Conservation (phyloP, 495 filamentous ascomycete genomes). For the Friedmanniomyces endolithicus region DNA sequence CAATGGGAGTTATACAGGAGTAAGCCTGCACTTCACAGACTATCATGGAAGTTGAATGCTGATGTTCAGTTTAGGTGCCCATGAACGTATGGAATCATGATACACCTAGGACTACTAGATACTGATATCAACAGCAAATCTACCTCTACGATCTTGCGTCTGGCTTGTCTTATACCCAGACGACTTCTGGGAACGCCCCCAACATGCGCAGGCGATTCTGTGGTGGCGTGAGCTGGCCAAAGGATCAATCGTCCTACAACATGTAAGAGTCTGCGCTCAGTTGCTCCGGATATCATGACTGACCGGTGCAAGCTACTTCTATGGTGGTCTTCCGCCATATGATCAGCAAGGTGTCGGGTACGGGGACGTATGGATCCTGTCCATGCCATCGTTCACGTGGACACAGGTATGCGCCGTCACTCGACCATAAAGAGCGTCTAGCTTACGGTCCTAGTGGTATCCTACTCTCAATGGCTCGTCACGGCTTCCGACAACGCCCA, state of each 20-base stretch:
- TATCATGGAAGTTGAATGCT: neutral
- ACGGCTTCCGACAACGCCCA: conserved; percentile 9
- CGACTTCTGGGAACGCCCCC: conserved; percentile 37
- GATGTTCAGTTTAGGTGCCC: neutral
- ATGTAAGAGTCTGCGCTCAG: conserved; percentile 31
- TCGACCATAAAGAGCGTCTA: neutral
- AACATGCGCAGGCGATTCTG: conserved; percentile 40
- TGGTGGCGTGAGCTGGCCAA: conserved; percentile 39
- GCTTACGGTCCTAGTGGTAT: conserved; percentile 27
- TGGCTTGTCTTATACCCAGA: conserved; percentile 44
- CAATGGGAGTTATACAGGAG: conserved; percentile 20
- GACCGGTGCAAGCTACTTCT: conserved; percentile 35
- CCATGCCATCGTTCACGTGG: conserved; percentile 44
- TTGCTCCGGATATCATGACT: neutral
- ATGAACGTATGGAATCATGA: conserved; percentile 21
- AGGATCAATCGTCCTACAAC: conserved; percentile 44
- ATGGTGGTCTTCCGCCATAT: conserved; percentile 37
- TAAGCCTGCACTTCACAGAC: neutral
- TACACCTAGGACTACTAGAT: conserved; percentile 5
- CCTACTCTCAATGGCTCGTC: conserved; percentile 6
- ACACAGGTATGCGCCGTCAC: conserved; percentile 18
- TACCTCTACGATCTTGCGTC: conserved; percentile 41
- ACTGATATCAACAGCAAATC: conserved; percentile 29
- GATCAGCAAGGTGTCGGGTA: conserved; percentile 31
- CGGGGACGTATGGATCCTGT: conserved; percentile 47